Conservation (phyloP, 2,329 filamentous ascomycete genomes). For the Diaporthe sp. region DNA sequence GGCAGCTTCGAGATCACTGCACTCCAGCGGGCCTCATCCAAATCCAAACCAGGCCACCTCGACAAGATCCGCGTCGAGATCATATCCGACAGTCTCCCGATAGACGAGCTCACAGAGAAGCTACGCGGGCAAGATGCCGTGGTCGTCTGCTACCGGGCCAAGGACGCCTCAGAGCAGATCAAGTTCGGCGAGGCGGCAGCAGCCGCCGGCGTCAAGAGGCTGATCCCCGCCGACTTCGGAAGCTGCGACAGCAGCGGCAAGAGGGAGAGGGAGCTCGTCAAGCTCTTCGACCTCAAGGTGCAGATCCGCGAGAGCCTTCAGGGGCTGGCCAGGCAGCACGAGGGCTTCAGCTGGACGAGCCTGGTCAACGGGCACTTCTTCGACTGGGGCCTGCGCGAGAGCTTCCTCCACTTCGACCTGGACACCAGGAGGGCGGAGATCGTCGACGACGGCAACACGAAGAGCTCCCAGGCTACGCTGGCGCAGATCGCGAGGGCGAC, state of each 20-base stretch:
- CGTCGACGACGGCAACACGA: constrained; percentile 49
- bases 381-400: constrained; percentile 54
- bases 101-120: constrained; percentile 46
- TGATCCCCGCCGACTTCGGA: constrained; percentile 57
- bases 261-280: constrained; percentile 51
- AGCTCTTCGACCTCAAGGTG: constrained; percentile 52
- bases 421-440: constrained; percentile 48
- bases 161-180: constrained; percentile 48
- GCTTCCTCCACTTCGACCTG: constrained; percentile 53
- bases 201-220: constrained; percentile 51
- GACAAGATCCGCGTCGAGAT: constrained; percentile 41
- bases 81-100: constrained; percentile 49
- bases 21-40: constrained; percentile 50
- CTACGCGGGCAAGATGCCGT: constrained; percentile 53
- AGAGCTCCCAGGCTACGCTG: constrained; percentile 53
- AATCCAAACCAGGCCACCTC: constrained; percentile 42
- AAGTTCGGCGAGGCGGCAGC: constrained; percentile 52
- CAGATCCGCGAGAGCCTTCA: constrained; percentile 49
- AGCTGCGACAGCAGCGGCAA: constrained; percentile 53
- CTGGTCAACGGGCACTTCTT: constrained; percentile 56
- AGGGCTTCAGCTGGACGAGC: constrained; percentile 52
- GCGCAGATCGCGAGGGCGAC: constrained; percentile 50
- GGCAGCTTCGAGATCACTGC: constrained; percentile 49
- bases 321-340: constrained; percentile 43
- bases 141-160: constrained; percentile 50